Evolutionary conservation across 1,284 basidiomycete genomes (phyloP).

Genomic region (Fomitopsis palustris): DNA sequence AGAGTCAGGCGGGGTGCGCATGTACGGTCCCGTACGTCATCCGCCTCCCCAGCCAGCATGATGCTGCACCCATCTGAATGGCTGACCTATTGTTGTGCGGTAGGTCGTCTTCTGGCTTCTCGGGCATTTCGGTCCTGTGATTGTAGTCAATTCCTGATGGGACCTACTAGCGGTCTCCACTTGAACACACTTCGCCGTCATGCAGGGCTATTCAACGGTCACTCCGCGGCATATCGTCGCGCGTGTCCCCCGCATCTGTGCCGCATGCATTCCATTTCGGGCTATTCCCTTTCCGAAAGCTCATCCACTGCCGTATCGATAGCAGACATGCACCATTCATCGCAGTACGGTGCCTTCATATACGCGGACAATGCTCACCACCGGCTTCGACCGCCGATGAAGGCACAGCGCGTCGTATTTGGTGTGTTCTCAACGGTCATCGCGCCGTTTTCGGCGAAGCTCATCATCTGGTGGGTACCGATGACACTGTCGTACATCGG

Average conservation of each 20-base stretch:
- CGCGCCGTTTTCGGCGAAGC: not conserved
- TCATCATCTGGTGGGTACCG: not conserved
- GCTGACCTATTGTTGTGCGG: not conserved
- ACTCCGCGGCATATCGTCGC: too few species aligned
- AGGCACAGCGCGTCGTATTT: not conserved
- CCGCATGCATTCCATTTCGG: too few species aligned
- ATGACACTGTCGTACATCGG: not conserved
- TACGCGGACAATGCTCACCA: not conserved
- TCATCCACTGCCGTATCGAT: not conserved
- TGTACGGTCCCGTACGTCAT: not conserved
- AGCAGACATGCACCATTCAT: not conserved
- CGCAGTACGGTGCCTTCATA: not conserved
- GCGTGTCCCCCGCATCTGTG: too few species aligned
- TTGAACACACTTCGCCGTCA: not conserved
- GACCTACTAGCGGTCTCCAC: not conserved
- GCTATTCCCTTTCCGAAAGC: not conserved
- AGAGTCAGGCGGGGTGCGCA: not conserved
- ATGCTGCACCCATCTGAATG: not conserved
- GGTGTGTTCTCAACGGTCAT: too few species aligned
- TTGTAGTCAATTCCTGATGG: not conserved
- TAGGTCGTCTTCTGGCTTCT: not conserved
- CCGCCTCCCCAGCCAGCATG: not conserved
- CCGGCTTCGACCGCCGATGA: not conserved
- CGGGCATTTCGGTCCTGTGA: not conserved
- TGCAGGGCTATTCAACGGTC: not conserved